These are phyloP conservation scores for Mycosarcoma maydis DNA, from an alignment of 1,284 basidiomycete species.

Conservation along the genomic window DNA sequence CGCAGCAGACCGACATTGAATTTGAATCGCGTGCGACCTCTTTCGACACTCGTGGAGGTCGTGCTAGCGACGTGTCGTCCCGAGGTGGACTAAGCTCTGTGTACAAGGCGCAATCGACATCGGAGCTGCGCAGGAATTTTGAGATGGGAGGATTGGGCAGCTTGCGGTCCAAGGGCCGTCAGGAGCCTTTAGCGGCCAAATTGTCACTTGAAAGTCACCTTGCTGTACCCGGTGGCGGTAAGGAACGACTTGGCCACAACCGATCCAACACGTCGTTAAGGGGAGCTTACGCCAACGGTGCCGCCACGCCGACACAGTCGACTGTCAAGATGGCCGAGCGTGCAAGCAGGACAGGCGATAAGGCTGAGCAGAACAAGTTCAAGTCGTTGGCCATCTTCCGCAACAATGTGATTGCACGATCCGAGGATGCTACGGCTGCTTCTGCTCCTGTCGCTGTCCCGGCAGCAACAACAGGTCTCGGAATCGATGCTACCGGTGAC, in stretches of 20 bases:
- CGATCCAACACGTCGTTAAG: conserved; percentile 30
- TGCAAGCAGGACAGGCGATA: not conserved
- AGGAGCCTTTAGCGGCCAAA: conserved; percentile 15
- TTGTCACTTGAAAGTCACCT: conserved; percentile 25
- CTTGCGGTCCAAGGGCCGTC: conserved; percentile 14
- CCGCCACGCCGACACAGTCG: conserved; percentile 9
- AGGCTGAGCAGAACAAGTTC: not conserved
- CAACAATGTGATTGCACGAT: conserved; percentile 18
- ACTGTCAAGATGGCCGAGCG: not conserved
- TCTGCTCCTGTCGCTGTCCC: conserved; percentile 1
- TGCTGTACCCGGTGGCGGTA: conserved; percentile 7
- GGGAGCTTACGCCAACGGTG: conserved; percentile 7
- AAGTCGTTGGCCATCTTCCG: conserved; percentile 15
- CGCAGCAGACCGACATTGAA: conserved; percentile 41
- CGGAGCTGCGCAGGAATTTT: conserved; percentile 33
- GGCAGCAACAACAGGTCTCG: conserved; percentile 12
- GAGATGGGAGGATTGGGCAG: conserved; percentile 18
- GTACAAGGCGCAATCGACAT: conserved; percentile 36
- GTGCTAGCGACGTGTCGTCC: conserved; percentile 25
- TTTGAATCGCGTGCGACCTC: conserved; percentile 45
- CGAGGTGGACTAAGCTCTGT: conserved; percentile 4
- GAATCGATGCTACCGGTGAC: conserved; percentile 21
- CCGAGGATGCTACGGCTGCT: not conserved
- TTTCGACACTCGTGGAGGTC: conserved; percentile 23
- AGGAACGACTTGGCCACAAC: conserved; percentile 7